phyloP scores from a whole-genome alignment of 805 yeast genomes.

The Hanseniaspora occidentalis region DNA sequence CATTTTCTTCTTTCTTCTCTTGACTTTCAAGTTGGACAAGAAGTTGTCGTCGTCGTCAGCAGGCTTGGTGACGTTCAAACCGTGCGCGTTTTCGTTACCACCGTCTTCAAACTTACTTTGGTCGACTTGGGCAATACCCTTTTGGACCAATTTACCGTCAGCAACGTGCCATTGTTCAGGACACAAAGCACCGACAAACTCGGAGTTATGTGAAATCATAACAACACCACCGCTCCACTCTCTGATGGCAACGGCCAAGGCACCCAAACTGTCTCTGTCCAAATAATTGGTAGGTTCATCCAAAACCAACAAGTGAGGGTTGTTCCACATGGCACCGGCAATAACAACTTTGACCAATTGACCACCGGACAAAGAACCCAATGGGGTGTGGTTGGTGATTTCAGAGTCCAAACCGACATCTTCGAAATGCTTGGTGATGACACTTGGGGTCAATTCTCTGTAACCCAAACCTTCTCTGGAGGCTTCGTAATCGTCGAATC shows the following conservation, averaged over 20 bases:
- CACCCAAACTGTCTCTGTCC: conserved; percentile 97
- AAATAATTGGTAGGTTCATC: conserved; percentile 98
- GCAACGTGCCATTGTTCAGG: conserved; percentile 98
- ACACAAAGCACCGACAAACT: conserved; percentile 92
- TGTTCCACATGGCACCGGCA: conserved; percentile 99
- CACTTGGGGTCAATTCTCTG: conserved; percentile 85
- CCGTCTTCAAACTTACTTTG: conserved; percentile 73
- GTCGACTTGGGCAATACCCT: conserved; percentile 69
- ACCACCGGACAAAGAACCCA: conserved; percentile 96
- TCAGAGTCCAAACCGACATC: conserved; percentile 97
- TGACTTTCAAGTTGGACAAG: conserved; percentile 91
- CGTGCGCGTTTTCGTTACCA: conserved; percentile 38
- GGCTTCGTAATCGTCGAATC: conserved; percentile 97
- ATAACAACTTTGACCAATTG: conserved; percentile 96
- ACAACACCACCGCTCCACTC: conserved; percentile 98
- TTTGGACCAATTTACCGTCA: conserved; percentile 77
- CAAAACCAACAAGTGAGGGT: conserved; percentile 88
- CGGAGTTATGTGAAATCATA: conserved; percentile 95
- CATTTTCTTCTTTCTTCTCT: conserved; percentile 88
- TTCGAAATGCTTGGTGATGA: conserved; percentile 91
- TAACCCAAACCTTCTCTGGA: conserved; percentile 98
- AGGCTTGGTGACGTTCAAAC: conserved; percentile 34
- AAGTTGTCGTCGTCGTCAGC: conserved; percentile 64
- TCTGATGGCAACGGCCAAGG: conserved; percentile 92
- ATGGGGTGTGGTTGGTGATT: conserved; percentile 94